These are phyloP conservation scores for Cystofilobasidium bisporidii DNA, from an alignment of 768 basidiomycete species.

Conservation along the genomic window DNA sequence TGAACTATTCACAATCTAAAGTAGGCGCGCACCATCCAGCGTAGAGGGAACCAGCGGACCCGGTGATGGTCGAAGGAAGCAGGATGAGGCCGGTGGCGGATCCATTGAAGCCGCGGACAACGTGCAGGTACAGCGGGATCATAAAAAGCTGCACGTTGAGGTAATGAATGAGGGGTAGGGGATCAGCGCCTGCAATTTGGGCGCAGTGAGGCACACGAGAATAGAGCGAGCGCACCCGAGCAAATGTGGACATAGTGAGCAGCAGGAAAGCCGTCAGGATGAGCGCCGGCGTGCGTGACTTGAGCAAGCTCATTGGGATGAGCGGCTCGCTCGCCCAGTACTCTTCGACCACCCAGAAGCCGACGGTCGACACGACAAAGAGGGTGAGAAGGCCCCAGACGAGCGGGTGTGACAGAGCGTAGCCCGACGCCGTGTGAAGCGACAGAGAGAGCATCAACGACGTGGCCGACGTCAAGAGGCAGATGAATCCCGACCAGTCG, in stretches of 20 bases:
- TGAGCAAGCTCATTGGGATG: conserved; percentile 33
- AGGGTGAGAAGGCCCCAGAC: conserved; percentile 28
- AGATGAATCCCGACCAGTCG: conserved; percentile 34
- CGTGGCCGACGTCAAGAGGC: conserved; percentile 30
- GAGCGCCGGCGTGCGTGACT: conserved; percentile 30
- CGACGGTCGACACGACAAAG: conserved; percentile 25
- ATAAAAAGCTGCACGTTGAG: conserved; percentile 31
- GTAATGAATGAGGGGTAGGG: not conserved
- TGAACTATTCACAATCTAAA: too few species aligned
- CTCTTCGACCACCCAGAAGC: conserved; percentile 32
- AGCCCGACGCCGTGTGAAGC: conserved; percentile 32
- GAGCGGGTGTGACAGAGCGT: conserved; percentile 30
- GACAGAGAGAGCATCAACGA: conserved; percentile 31
- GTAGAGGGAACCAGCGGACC: conserved; percentile 32
- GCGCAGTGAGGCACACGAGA: not conserved
- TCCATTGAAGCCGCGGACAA: conserved; percentile 33
- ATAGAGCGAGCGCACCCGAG: conserved; percentile 31
- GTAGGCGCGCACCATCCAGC: too few species aligned
- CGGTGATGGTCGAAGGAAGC: conserved; percentile 31
- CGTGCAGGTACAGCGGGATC: conserved; percentile 36
- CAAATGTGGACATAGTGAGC: conserved; percentile 32
- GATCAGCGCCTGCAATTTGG: not conserved
- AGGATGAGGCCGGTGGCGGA: conserved; percentile 32
- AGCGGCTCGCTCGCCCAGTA: conserved; percentile 32
- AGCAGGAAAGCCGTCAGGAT: conserved; percentile 31